Percentiles rank a stretch among this genome's conserved stretches.
phyloP scores from a whole-genome alignment of 805 yeast genomes.

The Suhomyces vadensis region DNA sequence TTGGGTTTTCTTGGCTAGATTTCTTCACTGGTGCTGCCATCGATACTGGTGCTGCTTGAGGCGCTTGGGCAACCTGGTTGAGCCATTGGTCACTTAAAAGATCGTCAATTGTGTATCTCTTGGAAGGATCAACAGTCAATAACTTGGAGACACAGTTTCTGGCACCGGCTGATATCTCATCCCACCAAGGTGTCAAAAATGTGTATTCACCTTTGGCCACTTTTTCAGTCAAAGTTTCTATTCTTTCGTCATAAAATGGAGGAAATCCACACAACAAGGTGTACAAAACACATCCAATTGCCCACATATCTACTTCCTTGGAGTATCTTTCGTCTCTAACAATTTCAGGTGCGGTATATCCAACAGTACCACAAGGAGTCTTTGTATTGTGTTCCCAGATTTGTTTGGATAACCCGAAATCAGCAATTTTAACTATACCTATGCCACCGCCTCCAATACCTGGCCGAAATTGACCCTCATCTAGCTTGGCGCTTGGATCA shows the following conservation, averaged over 20 bases:
- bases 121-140: constrained; percentile 68
- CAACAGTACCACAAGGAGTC: constrained; percentile 99
- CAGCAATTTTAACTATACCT: constrained; percentile 88
- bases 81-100: constrained; percentile 81
- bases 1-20: constrained; percentile 27
- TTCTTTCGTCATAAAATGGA: constrained; percentile 87
- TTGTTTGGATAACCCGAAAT: constrained; percentile 91
- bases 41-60: not conserved
- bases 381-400: constrained; percentile 85
- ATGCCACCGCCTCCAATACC: constrained; percentile 92
- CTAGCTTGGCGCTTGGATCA: constrained; percentile 67
- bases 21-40: constrained; percentile 6
- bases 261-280: constrained; percentile 96
- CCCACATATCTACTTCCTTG: constrained; percentile 98
- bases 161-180: constrained; percentile 69
- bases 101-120: constrained; percentile 70
- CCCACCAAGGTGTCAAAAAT: constrained; percentile 87
- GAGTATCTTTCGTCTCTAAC: constrained; percentile 92
- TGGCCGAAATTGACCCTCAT: constrained; percentile 82
- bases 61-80: constrained; percentile 10
- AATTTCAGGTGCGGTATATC: constrained; percentile 97
- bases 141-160: constrained; percentile 67
- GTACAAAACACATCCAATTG: constrained; percentile 92
- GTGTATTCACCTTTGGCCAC: constrained; percentile 80
- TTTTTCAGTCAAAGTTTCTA: constrained; percentile 70